Evolutionary conservation across 768 basidiomycete species (phyloP), one percentile per base, ranked within the genome.

Genomic region (Boletus rex-veris): DNA sequence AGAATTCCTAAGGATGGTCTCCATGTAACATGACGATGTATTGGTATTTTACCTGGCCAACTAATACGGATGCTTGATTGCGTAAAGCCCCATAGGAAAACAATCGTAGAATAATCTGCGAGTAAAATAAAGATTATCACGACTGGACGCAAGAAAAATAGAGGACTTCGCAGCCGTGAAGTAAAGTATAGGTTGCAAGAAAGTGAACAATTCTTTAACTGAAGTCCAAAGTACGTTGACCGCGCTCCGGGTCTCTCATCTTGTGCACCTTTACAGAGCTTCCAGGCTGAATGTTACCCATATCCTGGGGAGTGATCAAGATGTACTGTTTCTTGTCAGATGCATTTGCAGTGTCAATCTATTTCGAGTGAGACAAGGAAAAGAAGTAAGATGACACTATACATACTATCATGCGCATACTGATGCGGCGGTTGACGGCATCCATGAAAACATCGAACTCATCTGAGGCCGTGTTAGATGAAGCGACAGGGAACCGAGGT

Each of bases 381-480:
- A 38, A 4, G 26, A 42, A 16, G 28, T 21, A 10, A 12, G 15
- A 50, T 21, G 15, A 24, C 15, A 47, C 49, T 37, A 39, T 21
- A 66, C 82, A 16, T 52, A 92, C 90, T 83, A 98, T 89, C 90
- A 96, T 93, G 71, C 84, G 90, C 86, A 96, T 97, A 55, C 90
- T 90, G 64, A 96, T 88, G 44, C 86, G 85, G 18, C 97, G 84
- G 68, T 92, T 92, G 54, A 92, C 85, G 21, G 90, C 90, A 66
- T 95, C 92, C 91, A 98, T 93, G 77, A 96, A 98, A 11, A 98
- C 96, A 62, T 98, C 96, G 66, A 97, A 99, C 69, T 99, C 97
- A 64, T 99, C 97, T 85, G 57, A 15, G 7, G 36, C 3, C 9
- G 40, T 41, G 57, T 70, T 35, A 70, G 60, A 48, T 30, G 8